These are phyloP conservation scores for Trichoderma simmonsii DNA, from an alignment of 2,329 filamentous ascomycete species.

Conservation along the genomic window DNA sequence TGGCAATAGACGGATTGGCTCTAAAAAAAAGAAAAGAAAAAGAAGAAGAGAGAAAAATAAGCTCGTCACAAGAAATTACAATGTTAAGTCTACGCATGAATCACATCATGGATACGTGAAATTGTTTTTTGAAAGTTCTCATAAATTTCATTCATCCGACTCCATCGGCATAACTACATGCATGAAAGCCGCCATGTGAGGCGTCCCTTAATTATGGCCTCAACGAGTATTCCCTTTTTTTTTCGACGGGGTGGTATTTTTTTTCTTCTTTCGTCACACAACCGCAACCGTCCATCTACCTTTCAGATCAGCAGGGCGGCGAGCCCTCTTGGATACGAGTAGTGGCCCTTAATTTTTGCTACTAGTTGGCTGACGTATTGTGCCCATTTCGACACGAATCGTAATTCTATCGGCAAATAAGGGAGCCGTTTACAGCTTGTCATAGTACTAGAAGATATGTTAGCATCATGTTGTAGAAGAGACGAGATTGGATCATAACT, in stretches of 20 bases:
- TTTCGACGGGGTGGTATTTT: constrained; percentile 25
- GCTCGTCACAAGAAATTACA: too few relatives aligned
- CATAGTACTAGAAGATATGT: constrained; percentile 70
- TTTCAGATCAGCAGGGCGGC: constrained; percentile 21
- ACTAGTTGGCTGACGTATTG: constrained; percentile 41
- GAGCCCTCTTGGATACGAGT: constrained; percentile 27
- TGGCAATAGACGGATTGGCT: not conserved
- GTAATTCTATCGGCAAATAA: constrained; percentile 45
- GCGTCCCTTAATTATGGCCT: constrained; percentile 39
- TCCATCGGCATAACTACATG: constrained; percentile 43
- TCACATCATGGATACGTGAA: not conserved
- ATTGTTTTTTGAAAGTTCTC: constrained; percentile 26
- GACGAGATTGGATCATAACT: constrained; percentile 45
- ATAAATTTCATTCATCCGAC: constrained; percentile 39
- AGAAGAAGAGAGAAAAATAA: not conserved
- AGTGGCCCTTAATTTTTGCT: constrained; percentile 32
- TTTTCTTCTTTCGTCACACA: constrained; percentile 27
- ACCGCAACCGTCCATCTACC: constrained; percentile 22
- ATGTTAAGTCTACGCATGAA: not conserved
- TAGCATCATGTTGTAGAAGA: constrained; percentile 18
- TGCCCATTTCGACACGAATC: constrained; percentile 43
- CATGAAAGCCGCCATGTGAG: constrained; percentile 36
- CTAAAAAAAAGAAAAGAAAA: not conserved
- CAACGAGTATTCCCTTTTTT: constrained; percentile 29
- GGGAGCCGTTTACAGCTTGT: constrained; percentile 81